Evolutionary conservation across 352 stramenopile genomes (phyloP).

Genomic region (Pythium diclinum): DNA sequence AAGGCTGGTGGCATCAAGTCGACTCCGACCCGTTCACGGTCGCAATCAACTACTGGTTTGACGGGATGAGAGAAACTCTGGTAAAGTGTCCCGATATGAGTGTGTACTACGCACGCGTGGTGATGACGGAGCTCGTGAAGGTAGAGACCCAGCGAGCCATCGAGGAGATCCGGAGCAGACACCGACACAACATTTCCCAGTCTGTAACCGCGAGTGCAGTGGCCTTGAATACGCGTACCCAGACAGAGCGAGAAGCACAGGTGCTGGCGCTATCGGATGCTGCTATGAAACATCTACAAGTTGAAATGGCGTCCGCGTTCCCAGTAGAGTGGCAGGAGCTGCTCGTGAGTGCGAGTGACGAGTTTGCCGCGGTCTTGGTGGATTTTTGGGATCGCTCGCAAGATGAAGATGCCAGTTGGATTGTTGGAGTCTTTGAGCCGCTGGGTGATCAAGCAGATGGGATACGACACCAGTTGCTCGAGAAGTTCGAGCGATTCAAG

Average conservation of each 20-base stretch:
- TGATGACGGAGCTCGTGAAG: constrained; percentile 61
- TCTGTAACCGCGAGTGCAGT: background rate
- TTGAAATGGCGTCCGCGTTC: constrained; percentile 7
- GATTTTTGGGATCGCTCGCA: constrained; percentile 11
- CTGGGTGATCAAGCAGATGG: constrained; percentile 20
- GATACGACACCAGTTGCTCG: constrained; percentile 16
- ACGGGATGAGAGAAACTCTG: constrained; percentile 57
- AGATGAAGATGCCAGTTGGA: background rate
- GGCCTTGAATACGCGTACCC: background rate
- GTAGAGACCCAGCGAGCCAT: constrained; percentile 36
- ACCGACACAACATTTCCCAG: background rate
- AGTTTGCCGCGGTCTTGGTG: constrained; percentile 22
- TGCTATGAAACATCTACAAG: constrained; percentile 8
- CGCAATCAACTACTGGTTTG: constrained; percentile 83
- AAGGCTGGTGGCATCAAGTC: constrained; percentile 87
- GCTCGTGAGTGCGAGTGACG: constrained; percentile 5
- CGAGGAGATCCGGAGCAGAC: constrained; percentile 12
- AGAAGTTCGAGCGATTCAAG: constrained; percentile 26
- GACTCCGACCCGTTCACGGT: constrained; percentile 73
- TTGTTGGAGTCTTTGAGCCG: constrained; percentile 7
- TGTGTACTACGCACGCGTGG: constrained; percentile 63
- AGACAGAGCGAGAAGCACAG: constrained; percentile 9
- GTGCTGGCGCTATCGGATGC: constrained; percentile 9
- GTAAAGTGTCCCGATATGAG: constrained; percentile 38
- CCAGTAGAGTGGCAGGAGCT: constrained; percentile 11